phyloP scores from a whole-genome alignment of 176 grass and related monocot genomes.

The Triticum turgidum region DNA sequence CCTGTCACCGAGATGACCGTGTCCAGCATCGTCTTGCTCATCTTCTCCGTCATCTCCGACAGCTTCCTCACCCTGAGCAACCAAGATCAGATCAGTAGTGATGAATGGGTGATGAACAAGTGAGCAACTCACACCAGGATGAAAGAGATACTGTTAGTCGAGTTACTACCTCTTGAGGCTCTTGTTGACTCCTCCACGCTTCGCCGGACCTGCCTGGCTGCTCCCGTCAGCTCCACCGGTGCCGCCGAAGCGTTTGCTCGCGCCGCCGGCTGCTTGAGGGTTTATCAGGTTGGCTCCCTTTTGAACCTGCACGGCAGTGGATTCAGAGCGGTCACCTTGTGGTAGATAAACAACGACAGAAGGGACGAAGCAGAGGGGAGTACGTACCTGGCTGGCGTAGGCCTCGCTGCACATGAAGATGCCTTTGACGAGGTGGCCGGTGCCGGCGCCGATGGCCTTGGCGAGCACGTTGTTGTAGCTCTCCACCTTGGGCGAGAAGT shows the following conservation, averaged over 20 bases:
- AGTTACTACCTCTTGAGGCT: constrained; percentile 66
- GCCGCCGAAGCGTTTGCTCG: constrained; percentile 3
- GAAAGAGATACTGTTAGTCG: not conserved
- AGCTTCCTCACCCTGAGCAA: constrained; percentile 69
- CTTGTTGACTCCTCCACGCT: constrained; percentile 57
- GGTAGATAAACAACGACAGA: not conserved
- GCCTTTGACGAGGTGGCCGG: constrained; percentile 79
- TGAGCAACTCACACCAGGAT: not conserved
- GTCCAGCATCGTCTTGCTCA: constrained; percentile 78
- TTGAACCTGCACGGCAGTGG: constrained; percentile 55
- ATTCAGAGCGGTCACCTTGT: no score
- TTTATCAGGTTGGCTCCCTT: constrained; percentile 76
- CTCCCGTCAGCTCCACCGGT: constrained; percentile 23
- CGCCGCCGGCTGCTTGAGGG: constrained; percentile 38
- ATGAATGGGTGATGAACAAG: not conserved
- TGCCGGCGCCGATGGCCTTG: constrained; percentile 75
- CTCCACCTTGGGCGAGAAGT: constrained; percentile 62
- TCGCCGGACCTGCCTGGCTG: constrained; percentile 18
- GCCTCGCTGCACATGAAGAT: constrained; percentile 88
- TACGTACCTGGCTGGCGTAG: constrained; percentile 67
- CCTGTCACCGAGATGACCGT: constrained; percentile 66
- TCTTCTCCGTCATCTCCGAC: constrained; percentile 92
- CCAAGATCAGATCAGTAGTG: not conserved
- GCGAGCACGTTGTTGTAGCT: constrained; percentile 73
- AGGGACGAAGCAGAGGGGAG: not conserved